Percentiles rank a stretch among this genome's conserved stretches.
These are phyloP conservation scores for Pulveroboletus sp. DNA, from an alignment of 768 basidiomycete genomes.

Conservation along the genomic window DNA sequence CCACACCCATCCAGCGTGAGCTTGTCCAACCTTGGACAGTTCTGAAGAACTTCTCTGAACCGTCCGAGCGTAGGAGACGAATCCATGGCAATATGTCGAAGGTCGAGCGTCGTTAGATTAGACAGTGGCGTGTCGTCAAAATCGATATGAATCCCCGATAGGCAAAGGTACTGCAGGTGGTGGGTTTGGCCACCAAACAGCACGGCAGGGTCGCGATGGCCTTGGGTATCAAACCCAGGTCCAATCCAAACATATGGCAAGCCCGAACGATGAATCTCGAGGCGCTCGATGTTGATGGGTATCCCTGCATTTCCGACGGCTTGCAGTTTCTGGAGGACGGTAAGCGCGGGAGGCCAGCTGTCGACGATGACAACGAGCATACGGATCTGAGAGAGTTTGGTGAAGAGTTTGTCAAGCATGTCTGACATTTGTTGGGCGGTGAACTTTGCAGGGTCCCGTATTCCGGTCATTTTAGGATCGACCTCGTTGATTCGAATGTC, in stretches of 20 bases:
- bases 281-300: slow-evolving; percentile 48
- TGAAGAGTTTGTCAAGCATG: slow-evolving; percentile 48
- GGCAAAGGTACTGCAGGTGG: slow-evolving; percentile 44
- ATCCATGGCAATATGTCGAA: slow-evolving; percentile 55
- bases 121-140: slow-evolving; percentile 45
- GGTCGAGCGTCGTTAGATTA: slow-evolving; percentile 60
- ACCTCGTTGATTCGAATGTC: slow-evolving; percentile 59
- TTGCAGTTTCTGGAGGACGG: slow-evolving; percentile 47
- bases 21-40: slow-evolving; percentile 47
- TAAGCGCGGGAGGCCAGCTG: slow-evolving; percentile 49
- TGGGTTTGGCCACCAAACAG: slow-evolving; percentile 49
- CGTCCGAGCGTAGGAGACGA: slow-evolving; percentile 44
- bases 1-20: slow-evolving; percentile 62
- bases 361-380: slow-evolving; percentile 55
- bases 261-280: slow-evolving; percentile 62
- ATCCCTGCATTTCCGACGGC: slow-evolving; percentile 29
- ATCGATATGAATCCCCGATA: slow-evolving; percentile 59
- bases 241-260: slow-evolving; percentile 44
- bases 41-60: slow-evolving; percentile 50
- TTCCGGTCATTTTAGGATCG: slow-evolving; percentile 21
- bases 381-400: slow-evolving; percentile 53
- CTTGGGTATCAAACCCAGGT: slow-evolving; percentile 34
- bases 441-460: slow-evolving; percentile 30
- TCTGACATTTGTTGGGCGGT: slow-evolving; percentile 39
- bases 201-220: slow-evolving; percentile 34